Evolutionary conservation across 371 early-diverging fungal species (phyloP).

Genomic region (Quaeritorhiza haematococci): DNA sequence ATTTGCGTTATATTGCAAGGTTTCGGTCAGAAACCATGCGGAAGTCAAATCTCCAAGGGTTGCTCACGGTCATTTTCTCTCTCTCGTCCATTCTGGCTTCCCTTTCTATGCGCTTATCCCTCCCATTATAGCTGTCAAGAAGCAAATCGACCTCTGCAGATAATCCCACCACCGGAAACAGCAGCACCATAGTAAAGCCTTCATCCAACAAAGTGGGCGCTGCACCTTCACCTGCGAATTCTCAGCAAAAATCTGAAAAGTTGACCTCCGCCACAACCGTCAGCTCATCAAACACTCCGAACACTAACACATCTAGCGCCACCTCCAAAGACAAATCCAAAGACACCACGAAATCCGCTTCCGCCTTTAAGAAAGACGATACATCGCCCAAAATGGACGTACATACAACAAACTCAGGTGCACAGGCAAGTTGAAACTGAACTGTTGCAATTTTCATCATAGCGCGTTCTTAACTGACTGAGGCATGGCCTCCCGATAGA

Average conservation of each 20-base stretch:
- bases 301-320: neutral
- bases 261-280: slow-evolving; percentile 8
- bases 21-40: slow-evolving; percentile 17
- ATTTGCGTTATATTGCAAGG: too few relatives aligned
- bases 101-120: neutral
- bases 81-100: neutral
- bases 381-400: neutral
- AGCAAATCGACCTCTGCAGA: slow-evolving; percentile 24
- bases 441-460: neutral
- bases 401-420: neutral
- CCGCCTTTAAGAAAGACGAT: slow-evolving; percentile 14
- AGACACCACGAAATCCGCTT: neutral
- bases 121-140: slow-evolving; percentile 26
- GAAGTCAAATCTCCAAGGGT: slow-evolving; percentile 38
- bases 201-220: slow-evolving; percentile 30
- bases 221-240: slow-evolving; percentile 18
- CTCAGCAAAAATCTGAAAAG: slow-evolving; percentile 19
- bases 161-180: slow-evolving; percentile 2
- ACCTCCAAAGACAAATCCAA: slow-evolving; percentile 7
- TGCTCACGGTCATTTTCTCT: slow-evolving; percentile 9
- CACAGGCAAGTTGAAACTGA: neutral
- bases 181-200: slow-evolving; percentile 11
- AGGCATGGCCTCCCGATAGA: too few relatives aligned
- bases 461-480: too few relatives aligned
- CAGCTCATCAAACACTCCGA: neutral